Conservation (phyloP, 345 rosid species). For the Arabidopsis thaliana region TAIR10.1 NC_003070.9:3403501-3404000, state of each 20-base stretch:
- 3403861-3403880: conserved; percentile 65
- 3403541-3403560: conserved; percentile 97
- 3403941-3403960: conserved; percentile 71
- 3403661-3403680: conserved; percentile 61
- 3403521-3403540: conserved; percentile 95
- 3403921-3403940: conserved; percentile 78
- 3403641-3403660: background rate
- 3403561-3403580: conserved; percentile 90
- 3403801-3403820: conserved; percentile 55
- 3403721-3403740: conserved; percentile 82
- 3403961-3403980: conserved; percentile 53
- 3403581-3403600: conserved; percentile 57
- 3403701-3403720: conserved; percentile 89
- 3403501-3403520: conserved; percentile 63
- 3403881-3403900: conserved; percentile 71
- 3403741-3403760: conserved; percentile 83
- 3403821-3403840: conserved; percentile 48
- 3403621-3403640: background rate
- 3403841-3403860: conserved; percentile 57
- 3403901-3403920: conserved; percentile 85
- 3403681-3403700: conserved; percentile 83
- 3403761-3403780: conserved; percentile 68
- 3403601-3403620: background rate
- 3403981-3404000: conserved; percentile 52
- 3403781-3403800: conserved; percentile 58